phyloP scores from a whole-genome alignment of 1,139 yeast genomes.

The Blastobotrys proliferans region DNA sequence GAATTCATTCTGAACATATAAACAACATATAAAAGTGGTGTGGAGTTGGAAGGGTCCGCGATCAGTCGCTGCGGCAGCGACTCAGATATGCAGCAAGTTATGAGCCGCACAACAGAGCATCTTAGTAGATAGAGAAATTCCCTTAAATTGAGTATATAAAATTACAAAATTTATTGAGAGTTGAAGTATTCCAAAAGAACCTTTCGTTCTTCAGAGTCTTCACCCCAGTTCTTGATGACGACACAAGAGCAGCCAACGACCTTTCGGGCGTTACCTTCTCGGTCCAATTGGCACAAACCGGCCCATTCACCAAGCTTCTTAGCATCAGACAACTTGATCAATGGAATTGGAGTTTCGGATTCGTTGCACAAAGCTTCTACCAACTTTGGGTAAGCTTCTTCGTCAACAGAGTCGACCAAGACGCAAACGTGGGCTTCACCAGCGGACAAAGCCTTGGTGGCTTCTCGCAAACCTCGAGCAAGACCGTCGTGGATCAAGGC shows the following conservation, averaged over 20 bases:
- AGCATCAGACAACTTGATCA: slow-evolving; percentile 99
- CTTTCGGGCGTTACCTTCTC: slow-evolving; percentile 99
- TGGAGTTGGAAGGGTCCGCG: no score
- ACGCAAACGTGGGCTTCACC: slow-evolving; percentile 98
- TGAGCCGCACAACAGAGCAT: no score
- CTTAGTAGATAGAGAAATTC: no score
- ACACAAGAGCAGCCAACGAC: slow-evolving; percentile 99
- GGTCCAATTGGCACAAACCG: slow-evolving; percentile 99
- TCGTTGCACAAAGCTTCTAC: slow-evolving; percentile 99
- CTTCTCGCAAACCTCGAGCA: slow-evolving; percentile 99
- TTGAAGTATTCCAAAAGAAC: slow-evolving; percentile 96
- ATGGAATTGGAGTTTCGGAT: slow-evolving; percentile 94
- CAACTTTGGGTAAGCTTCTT: slow-evolving; percentile 93
- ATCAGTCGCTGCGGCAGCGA: no score
- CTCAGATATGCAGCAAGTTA: no score
- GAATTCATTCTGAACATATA: no score
- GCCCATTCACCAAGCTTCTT: slow-evolving; percentile 99
- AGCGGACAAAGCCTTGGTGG: slow-evolving; percentile 92
- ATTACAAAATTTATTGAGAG: slow-evolving; percentile 53
- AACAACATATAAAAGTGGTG: no score
- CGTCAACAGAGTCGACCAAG: slow-evolving; percentile 97
- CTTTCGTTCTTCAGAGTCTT: slow-evolving; percentile 97
- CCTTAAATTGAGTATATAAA: no score
- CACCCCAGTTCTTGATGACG: slow-evolving; percentile 99
- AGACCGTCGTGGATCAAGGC: slow-evolving; percentile 98